phyloP scores from a whole-genome alignment of 306 rosid genomes.

The Hippophae gyantsensis region DNA sequence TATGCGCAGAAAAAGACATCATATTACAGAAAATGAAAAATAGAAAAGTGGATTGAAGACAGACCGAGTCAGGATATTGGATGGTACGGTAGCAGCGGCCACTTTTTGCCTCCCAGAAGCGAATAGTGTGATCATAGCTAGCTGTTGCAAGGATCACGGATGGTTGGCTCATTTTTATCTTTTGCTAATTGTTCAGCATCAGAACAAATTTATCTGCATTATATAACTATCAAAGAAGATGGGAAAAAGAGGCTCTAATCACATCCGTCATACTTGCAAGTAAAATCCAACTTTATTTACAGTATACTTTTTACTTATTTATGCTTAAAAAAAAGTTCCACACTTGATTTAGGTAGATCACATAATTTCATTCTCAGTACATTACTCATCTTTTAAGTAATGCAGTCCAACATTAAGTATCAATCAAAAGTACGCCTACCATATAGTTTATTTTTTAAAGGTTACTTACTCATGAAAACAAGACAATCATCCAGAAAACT shows the following conservation, averaged over 20 bases:
- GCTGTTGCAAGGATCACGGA: conserved; percentile 93
- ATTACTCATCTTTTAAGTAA: not conserved
- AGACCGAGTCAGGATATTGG: conserved; percentile 91
- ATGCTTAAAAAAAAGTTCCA: no score
- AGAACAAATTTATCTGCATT: not conserved
- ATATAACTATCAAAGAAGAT: not conserved
- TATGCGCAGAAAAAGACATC: not conserved
- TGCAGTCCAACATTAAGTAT: no score
- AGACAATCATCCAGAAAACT: no score
- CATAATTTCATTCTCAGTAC: not conserved
- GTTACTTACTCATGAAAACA: no score
- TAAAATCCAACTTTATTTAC: not conserved
- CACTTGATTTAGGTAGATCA: no score
- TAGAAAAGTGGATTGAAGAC: conserved; percentile 1
- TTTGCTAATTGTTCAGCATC: conserved; percentile 1
- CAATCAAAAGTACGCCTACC: no score
- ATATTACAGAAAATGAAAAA: not conserved
- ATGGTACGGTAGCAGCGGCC: conserved; percentile 97
- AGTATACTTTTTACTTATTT: not conserved
- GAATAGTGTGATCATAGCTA: conserved; percentile 92
- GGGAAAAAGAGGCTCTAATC: not conserved
- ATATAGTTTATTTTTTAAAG: no score
- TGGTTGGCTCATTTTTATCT: conserved; percentile 66
- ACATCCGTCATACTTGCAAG: not conserved
- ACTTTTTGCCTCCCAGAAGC: conserved; percentile 97